phyloP scores from a whole-genome alignment of 768 basidiomycete species.

The Cantharellus anzutake region DNA sequence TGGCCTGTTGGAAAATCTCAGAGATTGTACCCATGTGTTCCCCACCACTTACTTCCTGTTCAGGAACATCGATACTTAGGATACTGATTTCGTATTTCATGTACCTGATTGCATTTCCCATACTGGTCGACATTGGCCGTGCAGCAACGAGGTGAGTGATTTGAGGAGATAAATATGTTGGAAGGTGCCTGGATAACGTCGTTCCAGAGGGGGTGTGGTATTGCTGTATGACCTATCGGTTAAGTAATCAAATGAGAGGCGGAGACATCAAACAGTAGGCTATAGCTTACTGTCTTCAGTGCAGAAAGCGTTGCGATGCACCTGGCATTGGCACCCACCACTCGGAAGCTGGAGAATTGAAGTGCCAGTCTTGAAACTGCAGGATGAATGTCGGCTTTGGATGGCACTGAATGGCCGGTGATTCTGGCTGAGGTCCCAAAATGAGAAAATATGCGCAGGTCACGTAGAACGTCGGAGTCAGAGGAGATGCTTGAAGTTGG shows the following conservation, averaged over 20 bases:
- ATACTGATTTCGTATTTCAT: slow-evolving; percentile 89
- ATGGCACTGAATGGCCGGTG: slow-evolving; percentile 12
- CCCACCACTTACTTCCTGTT: slow-evolving; percentile 60
- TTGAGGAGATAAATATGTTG: slow-evolving; percentile 83
- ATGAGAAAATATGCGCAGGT: slow-evolving; percentile 59
- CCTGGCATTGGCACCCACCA: slow-evolving; percentile 87
- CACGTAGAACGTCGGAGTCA: slow-evolving; percentile 11
- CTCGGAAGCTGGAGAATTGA: slow-evolving; percentile 79
- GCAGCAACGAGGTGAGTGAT: slow-evolving; percentile 78
- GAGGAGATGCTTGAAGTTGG: slow-evolving; percentile 10
- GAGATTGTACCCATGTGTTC: neutral
- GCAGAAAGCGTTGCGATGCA: slow-evolving; percentile 83
- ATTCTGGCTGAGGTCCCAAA: slow-evolving; percentile 39
- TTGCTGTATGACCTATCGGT: slow-evolving; percentile 64
- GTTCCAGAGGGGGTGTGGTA: slow-evolving; percentile 75
- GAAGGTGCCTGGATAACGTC: slow-evolving; percentile 76
- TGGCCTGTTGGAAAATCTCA: slow-evolving; percentile 38
- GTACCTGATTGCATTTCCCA: slow-evolving; percentile 88
- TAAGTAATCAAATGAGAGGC: neutral
- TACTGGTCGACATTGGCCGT: slow-evolving; percentile 78
- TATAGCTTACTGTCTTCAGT: slow-evolving; percentile 62
- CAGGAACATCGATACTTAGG: slow-evolving; percentile 81
- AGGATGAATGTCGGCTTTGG: slow-evolving; percentile 80
- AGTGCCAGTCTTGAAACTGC: slow-evolving; percentile 70
- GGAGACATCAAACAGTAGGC: neutral